Evolutionary conservation across 257 asterid species (phyloP).

Genomic region (Coffea canephora): DNA sequence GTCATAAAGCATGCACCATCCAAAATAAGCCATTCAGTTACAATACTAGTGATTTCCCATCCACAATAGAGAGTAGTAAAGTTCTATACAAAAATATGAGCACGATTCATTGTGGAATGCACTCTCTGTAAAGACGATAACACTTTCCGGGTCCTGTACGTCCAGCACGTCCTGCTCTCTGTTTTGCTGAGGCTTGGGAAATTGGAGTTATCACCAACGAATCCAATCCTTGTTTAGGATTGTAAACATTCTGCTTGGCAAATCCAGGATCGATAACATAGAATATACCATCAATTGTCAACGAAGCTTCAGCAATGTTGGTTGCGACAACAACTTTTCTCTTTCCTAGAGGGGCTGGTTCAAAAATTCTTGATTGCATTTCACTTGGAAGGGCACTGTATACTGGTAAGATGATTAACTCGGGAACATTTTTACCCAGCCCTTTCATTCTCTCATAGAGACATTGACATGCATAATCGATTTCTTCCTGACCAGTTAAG

Average conservation of each 20-base stretch:
- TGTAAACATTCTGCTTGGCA: constrained; percentile 95
- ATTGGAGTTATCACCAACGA: constrained; percentile 91
- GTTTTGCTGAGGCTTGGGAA: constrained; percentile 98
- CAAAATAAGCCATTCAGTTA: too few relatives aligned
- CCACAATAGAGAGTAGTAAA: too few relatives aligned
- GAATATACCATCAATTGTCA: constrained; percentile 92
- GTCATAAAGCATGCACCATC: too few relatives aligned
- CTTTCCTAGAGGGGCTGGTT: constrained; percentile 98
- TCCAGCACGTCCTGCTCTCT: constrained; percentile 90
- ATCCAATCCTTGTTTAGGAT: constrained; percentile 92
- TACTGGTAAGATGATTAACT: constrained; percentile 84
- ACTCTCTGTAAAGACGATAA: constrained; percentile 91
- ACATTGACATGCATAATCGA: constrained; percentile 93
- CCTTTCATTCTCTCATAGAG: constrained; percentile 96
- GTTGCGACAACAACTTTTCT: constrained; percentile 95
- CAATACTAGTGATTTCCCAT: too few relatives aligned
- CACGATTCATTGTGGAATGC: constrained; percentile 96
- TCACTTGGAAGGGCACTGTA: constrained; percentile 95
- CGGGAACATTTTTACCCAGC: constrained; percentile 78
- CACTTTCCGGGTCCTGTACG: constrained; percentile 97
- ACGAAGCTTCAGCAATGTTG: constrained; percentile 91
- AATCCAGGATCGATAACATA: constrained; percentile 94
- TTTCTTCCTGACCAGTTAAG: constrained; percentile 97
- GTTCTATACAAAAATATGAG: too few relatives aligned
- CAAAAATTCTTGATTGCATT: constrained; percentile 93